Evolutionary conservation across 257 asterid species (phyloP).

Genomic region (Buddleja alternifolia): DNA sequence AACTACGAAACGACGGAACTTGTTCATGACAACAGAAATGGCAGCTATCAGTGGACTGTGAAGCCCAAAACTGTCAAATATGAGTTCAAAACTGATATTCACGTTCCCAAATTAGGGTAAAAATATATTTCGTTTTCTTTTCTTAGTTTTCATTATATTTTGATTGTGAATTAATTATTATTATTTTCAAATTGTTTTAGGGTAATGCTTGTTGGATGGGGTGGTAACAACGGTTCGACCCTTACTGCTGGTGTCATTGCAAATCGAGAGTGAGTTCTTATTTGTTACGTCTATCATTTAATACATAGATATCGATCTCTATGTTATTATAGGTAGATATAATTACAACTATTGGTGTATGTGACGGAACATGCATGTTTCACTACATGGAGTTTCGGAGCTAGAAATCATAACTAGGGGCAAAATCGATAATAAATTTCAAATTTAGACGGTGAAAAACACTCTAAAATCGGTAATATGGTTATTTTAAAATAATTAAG

Average conservation of each 20-base stretch:
- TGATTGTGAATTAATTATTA: not conserved
- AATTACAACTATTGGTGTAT: too few relatives aligned
- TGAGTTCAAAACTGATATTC: conserved; percentile 57
- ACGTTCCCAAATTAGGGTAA: conserved; percentile 71
- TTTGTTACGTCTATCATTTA: not conserved
- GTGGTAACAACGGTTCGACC: conserved; percentile 70
- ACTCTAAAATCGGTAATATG: too few relatives aligned
- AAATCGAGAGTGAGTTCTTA: conserved; percentile 58
- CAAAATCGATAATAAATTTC: too few relatives aligned
- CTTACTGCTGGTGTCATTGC: conserved; percentile 69
- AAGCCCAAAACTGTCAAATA: conserved; percentile 66
- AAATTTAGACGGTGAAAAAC: too few relatives aligned
- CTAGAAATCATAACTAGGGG: too few relatives aligned
- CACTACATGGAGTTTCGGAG: too few relatives aligned
- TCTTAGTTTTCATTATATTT: too few relatives aligned
- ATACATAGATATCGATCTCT: too few relatives aligned
- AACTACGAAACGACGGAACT: conserved; percentile 89
- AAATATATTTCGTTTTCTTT: not conserved
- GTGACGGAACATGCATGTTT: too few relatives aligned
- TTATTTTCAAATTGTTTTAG: conserved; percentile 25
- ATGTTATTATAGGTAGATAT: too few relatives aligned
- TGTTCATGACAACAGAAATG: conserved; percentile 72
- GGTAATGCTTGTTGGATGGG: conserved; percentile 82
- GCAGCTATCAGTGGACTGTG: conserved; percentile 62
- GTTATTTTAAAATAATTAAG: too few relatives aligned